A percentile compares a stretch with the other conserved stretches of the same genome.
These are phyloP conservation scores for Rhizophora apiculata DNA, from an alignment of 345 rosid genomes.

Conservation along the genomic window DNA sequence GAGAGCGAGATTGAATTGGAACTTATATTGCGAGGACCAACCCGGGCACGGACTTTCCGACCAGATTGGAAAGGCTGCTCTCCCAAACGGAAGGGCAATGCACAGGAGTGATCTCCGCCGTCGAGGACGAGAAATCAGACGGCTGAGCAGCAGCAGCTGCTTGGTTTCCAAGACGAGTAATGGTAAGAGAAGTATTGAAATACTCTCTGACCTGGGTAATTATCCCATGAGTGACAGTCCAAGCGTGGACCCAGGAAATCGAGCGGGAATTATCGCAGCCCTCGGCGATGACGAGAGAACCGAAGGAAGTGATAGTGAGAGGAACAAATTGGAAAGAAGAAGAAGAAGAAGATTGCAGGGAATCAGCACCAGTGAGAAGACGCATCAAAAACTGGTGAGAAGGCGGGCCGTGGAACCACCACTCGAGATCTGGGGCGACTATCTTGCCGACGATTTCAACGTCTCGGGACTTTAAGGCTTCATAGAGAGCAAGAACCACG, in stretches of 20 bases:
- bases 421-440: constrained; percentile 84
- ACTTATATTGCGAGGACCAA: constrained; percentile 69
- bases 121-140: constrained; percentile 11
- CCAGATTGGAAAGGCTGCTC: constrained; percentile 64
- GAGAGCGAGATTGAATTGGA: background rate
- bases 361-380: constrained; percentile 62
- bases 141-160: constrained; percentile 6
- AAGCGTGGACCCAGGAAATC: constrained; percentile 93
- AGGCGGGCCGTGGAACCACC: constrained; percentile 99
- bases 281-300: constrained; percentile 70
- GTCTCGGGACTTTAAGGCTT: constrained; percentile 74
- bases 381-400: constrained; percentile 98
- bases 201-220: constrained; percentile 90
- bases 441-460: constrained; percentile 65
- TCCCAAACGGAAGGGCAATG: constrained; percentile 82
- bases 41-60: constrained; percentile 89
- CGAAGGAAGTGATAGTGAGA: constrained; percentile 46
- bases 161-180: constrained; percentile 58
- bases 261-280: constrained; percentile 60
- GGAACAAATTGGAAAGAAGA: constrained; percentile 50
- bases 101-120: constrained; percentile 40
- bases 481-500: constrained; percentile 88
- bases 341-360: constrained; percentile 16
- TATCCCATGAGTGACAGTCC: constrained; percentile 90
- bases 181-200: constrained; percentile 87